Evolutionary conservation across 257 asterid species (phyloP).

Genomic region (Schizonepeta tenuifolia): DNA sequence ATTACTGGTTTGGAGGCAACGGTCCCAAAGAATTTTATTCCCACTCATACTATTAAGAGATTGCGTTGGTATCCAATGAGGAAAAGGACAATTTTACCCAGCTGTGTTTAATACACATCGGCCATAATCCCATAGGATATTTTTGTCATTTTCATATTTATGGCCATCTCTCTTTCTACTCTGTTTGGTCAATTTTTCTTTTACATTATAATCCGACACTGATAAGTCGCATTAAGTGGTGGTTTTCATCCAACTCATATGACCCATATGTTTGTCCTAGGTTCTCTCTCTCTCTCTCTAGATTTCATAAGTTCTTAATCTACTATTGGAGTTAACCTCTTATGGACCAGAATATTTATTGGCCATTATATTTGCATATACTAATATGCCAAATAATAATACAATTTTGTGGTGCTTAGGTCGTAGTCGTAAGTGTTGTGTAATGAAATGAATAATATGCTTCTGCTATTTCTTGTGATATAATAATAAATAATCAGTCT

Average conservation of each 20-base stretch:
- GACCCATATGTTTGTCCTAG: constrained; percentile 34
- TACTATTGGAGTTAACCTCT: constrained; percentile 11
- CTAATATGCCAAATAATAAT: constrained; percentile 9
- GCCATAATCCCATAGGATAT: constrained; percentile 34
- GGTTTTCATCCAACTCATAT: constrained; percentile 24
- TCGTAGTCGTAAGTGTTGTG: not conserved
- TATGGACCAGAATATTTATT: not conserved
- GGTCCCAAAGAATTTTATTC: constrained; percentile 36
- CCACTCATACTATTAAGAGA: constrained; percentile 15
- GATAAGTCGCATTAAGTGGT: constrained; percentile 13
- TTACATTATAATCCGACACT: constrained; percentile 16
- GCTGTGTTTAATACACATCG: constrained; percentile 48
- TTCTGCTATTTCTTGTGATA: constrained; percentile 37
- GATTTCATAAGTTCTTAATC: not conserved
- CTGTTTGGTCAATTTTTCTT: constrained; percentile 44
- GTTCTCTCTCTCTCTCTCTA: not conserved
- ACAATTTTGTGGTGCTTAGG: not conserved
- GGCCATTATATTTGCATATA: not conserved
- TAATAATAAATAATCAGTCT: constrained; percentile 15
- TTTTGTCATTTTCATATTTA: constrained; percentile 56
- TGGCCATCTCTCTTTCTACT: constrained; percentile 33
- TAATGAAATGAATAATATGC: constrained; percentile 7
- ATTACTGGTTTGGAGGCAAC: constrained; percentile 39
- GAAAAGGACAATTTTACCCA: constrained; percentile 65
- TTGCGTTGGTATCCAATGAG: constrained; percentile 31